A percentile compares a stretch with the other conserved stretches of the same genome.
phyloP scores from a whole-genome alignment of 2,329 filamentous ascomycete species.

The Simplicillium sp. region DNA sequence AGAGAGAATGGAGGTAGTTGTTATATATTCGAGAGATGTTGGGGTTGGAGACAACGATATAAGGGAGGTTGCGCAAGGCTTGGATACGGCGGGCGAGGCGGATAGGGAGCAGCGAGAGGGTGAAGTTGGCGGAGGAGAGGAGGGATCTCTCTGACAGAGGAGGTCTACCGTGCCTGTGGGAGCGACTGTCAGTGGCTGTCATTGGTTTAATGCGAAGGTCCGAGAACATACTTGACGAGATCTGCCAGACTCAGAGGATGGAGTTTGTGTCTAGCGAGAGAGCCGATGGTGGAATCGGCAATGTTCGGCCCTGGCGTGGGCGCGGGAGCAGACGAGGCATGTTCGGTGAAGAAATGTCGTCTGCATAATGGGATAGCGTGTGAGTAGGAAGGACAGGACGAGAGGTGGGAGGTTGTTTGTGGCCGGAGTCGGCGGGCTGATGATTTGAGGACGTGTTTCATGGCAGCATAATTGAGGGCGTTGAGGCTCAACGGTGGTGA shows the following conservation, averaged over 20 bases:
- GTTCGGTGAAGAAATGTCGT: background rate
- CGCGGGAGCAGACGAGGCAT: slow-evolving; percentile 8
- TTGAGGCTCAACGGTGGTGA: too few relatives aligned
- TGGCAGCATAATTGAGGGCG: too few relatives aligned
- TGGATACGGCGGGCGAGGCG: slow-evolving; percentile 91
- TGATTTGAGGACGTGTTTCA: too few relatives aligned
- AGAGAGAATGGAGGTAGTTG: slow-evolving; percentile 91
- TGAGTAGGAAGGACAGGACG: slow-evolving; percentile 4
- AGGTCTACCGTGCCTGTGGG: slow-evolving; percentile 60
- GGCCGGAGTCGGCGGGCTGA: background rate
- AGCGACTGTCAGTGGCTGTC: background rate
- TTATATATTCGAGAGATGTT: slow-evolving; percentile 91
- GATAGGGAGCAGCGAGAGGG: slow-evolving; percentile 81
- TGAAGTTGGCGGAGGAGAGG: slow-evolving; percentile 89
- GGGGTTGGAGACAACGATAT: slow-evolving; percentile 96
- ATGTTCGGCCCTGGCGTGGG: slow-evolving; percentile 21
- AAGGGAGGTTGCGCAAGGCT: slow-evolving; percentile 84
- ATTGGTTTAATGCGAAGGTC: slow-evolving; percentile 1
- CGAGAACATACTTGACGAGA: slow-evolving; percentile 61
- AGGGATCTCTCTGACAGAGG: slow-evolving; percentile 73
- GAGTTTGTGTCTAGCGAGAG: slow-evolving; percentile 67
- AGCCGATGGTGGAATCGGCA: slow-evolving; percentile 67
- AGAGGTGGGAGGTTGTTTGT: slow-evolving; percentile 8
- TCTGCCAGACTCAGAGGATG: slow-evolving; percentile 80
- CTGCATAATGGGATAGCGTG: background rate